Conservation (phyloP, 2,329 filamentous ascomycete genomes). For the Emergomyces orientalis region DNA sequence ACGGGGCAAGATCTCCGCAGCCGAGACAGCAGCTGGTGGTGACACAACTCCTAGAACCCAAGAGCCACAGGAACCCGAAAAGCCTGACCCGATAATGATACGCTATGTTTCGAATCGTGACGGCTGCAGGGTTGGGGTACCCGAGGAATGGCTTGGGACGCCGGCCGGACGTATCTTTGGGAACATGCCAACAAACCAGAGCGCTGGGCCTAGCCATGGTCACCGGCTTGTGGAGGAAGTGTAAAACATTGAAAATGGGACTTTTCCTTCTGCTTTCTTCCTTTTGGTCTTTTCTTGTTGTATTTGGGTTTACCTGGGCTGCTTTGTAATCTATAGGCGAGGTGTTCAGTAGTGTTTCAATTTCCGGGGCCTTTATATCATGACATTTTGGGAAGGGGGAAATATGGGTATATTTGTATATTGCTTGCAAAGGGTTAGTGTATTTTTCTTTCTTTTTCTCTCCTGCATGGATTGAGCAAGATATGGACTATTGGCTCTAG, state of each 20-base stretch:
- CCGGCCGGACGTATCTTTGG: conserved; percentile 35
- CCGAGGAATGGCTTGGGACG: conserved; percentile 41
- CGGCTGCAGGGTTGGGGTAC: conserved; percentile 36
- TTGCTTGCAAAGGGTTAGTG: neutral
- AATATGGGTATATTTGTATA: neutral
- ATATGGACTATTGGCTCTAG: too few species aligned
- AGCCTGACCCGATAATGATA: conserved; percentile 37
- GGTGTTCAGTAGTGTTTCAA: neutral
- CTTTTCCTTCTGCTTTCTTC: conserved; percentile 1
- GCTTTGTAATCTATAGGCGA: neutral
- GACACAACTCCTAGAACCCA: conserved; percentile 33
- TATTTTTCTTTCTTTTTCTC: too few species aligned
- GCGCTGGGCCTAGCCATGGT: conserved; percentile 10
- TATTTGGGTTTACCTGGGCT: neutral
- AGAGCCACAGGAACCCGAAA: conserved; percentile 30
- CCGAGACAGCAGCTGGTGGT: conserved; percentile 33
- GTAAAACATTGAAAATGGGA: conserved; percentile 14
- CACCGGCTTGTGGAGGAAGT: conserved; percentile 34
- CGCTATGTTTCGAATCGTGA: conserved; percentile 37
- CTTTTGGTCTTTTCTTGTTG: neutral
- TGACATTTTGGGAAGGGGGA: neutral
- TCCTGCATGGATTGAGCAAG: neutral
- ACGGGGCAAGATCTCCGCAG: conserved; percentile 40
- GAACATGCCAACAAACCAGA: conserved; percentile 12
- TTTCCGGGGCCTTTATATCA: neutral